These are phyloP conservation scores for Diatrype stigma DNA, from an alignment of 2,329 filamentous ascomycete genomes.

Conservation along the genomic window DNA sequence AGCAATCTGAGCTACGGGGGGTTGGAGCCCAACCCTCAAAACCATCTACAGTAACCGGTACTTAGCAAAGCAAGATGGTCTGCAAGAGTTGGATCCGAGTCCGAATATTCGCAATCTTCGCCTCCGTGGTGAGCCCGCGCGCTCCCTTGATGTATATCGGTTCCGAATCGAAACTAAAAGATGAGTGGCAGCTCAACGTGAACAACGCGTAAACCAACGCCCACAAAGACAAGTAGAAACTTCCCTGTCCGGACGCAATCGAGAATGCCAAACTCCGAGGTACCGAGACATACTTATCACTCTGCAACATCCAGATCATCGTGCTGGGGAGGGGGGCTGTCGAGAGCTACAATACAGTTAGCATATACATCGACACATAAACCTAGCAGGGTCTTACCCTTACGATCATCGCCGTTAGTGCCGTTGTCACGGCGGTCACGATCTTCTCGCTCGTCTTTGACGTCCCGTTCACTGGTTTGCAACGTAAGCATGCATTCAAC, in stretches of 20 bases:
- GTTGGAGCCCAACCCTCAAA: background rate
- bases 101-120: background rate
- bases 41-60: no score
- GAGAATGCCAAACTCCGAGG: conserved; percentile 10
- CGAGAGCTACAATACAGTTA: conserved; percentile 45
- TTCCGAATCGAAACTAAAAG: conserved; percentile 22
- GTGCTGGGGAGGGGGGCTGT: conserved; percentile 77
- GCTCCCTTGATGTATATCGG: background rate
- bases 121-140: background rate
- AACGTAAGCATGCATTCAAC: conserved; percentile 7
- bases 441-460: conserved; percentile 65
- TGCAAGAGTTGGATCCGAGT: background rate
- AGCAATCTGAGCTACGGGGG: background rate
- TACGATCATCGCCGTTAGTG: conserved; percentile 82
- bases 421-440: conserved; percentile 72
- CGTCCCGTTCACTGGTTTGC: conserved; percentile 42
- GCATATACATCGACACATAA: conserved; percentile 9
- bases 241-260: conserved; percentile 10
- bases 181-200: conserved; percentile 24
- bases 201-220: conserved; percentile 17
- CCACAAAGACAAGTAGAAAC: conserved; percentile 13
- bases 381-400: conserved; percentile 56
- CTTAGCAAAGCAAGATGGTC: background rate
- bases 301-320: conserved; percentile 97
- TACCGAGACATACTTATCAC: conserved; percentile 34